Evolutionary conservation across 2,329 filamentous ascomycete genomes (phyloP).

Genomic region (Verticillium albo-atrum): DNA sequence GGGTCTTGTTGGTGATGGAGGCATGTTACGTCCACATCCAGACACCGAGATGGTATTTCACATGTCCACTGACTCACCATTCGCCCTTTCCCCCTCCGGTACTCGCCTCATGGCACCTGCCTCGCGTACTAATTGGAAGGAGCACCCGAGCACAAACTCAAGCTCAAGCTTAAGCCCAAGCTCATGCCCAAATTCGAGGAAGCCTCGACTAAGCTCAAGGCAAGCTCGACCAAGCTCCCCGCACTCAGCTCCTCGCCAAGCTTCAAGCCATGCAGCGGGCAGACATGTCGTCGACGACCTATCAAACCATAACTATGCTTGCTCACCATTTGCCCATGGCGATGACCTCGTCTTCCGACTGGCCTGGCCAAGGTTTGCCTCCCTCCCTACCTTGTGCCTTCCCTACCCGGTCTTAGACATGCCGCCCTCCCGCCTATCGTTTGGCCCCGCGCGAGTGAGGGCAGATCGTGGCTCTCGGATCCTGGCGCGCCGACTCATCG

Average conservation of each 20-base stretch:
- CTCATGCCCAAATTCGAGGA: too few species aligned
- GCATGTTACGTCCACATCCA: too few species aligned
- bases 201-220: too few species aligned
- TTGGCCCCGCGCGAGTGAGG: neutral
- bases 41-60: too few species aligned
- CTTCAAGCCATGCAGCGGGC: neutral
- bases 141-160: too few species aligned
- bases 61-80: too few species aligned
- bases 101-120: too few species aligned
- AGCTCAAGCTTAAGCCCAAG: too few species aligned
- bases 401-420: neutral
- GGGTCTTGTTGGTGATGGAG: too few species aligned
- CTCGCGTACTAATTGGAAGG: too few species aligned
- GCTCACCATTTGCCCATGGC: neutral
- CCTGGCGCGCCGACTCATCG: neutral
- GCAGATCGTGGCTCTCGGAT: neutral
- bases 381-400: neutral
- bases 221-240: neutral
- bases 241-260: neutral
- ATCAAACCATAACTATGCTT: too few species aligned
- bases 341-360: neutral
- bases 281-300: neutral
- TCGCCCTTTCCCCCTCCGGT: too few species aligned
- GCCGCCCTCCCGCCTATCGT: neutral
- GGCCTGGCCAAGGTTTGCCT: neutral